A percentile compares a stretch with the other conserved stretches of the same genome.
Evolutionary conservation across 2,329 filamentous ascomycete species (phyloP).

Genomic region (Aspergillus nomiae): DNA sequence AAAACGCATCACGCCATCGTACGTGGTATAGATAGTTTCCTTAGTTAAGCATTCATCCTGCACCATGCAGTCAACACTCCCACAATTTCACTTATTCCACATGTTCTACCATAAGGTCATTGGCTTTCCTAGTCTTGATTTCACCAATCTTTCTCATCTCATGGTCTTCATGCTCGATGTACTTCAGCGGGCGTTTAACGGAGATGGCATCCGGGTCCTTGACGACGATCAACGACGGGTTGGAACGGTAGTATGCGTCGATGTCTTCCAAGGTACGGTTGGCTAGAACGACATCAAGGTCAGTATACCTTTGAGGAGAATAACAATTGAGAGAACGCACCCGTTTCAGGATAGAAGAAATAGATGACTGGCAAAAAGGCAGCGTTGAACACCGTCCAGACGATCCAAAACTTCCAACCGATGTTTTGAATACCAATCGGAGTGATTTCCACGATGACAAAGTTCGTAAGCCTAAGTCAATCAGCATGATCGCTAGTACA

Average conservation of each 20-base stretch:
- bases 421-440: too few species aligned
- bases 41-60: too few species aligned
- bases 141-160: slow-evolving; percentile 21
- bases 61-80: too few species aligned
- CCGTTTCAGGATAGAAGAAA: slow-evolving; percentile 40
- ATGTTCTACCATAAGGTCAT: too few species aligned
- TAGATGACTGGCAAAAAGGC: slow-evolving; percentile 53
- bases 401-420: slow-evolving; percentile 39
- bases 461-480: too few species aligned
- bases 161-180: slow-evolving; percentile 50
- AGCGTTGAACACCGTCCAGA: slow-evolving; percentile 50
- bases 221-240: slow-evolving; percentile 49
- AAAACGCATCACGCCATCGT: too few species aligned
- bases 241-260: slow-evolving; percentile 40
- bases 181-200: slow-evolving; percentile 50
- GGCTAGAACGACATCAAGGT: slow-evolving; percentile 9
- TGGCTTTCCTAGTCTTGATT: too few species aligned
- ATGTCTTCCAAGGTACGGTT: slow-evolving; percentile 37
- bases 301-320: not conserved
- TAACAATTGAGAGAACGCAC: slow-evolving; percentile 2
- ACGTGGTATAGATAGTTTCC: too few species aligned
- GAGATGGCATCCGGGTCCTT: slow-evolving; percentile 51
- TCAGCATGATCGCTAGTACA: too few species aligned
- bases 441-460: too few species aligned
- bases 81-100: too few species aligned